Evolutionary conservation across 768 basidiomycete species (phyloP).

Genomic region (Psilocybe sp.): DNA sequence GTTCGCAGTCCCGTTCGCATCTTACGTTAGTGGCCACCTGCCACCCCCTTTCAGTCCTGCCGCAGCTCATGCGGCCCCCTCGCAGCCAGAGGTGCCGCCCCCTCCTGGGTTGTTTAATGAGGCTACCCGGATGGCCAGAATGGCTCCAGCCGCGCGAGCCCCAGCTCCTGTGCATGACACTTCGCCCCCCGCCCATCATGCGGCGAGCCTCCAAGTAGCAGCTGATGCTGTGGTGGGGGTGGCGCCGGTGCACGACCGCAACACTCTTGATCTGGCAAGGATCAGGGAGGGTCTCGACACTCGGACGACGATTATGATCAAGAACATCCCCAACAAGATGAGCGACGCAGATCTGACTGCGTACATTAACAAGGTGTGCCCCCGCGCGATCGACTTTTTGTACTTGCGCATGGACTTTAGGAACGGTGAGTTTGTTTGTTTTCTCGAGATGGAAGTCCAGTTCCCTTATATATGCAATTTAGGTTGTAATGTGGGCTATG

Average conservation of each 20-base stretch:
- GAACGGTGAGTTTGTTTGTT: slow-evolving; percentile 50
- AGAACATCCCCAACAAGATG: slow-evolving; percentile 94
- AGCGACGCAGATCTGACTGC: slow-evolving; percentile 66
- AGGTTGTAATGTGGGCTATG: slow-evolving; percentile 81
- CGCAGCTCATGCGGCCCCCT: too few relatives aligned
- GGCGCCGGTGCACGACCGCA: slow-evolving; percentile 28
- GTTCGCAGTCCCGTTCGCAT: not conserved
- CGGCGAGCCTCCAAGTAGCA: not conserved
- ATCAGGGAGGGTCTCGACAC: slow-evolving; percentile 81
- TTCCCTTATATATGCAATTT: slow-evolving; percentile 7
- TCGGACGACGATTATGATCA: slow-evolving; percentile 85
- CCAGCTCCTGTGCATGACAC: not conserved
- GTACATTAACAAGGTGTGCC: slow-evolving; percentile 70
- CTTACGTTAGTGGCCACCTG: not conserved
- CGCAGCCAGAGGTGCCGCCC: too few relatives aligned
- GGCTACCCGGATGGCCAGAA: too few relatives aligned
- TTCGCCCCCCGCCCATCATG: not conserved
- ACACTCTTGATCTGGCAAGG: slow-evolving; percentile 57
- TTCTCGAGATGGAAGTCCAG: not conserved
- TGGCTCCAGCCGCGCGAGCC: too few relatives aligned
- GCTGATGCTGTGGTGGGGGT: not conserved
- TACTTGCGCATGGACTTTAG: slow-evolving; percentile 86
- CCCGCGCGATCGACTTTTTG: slow-evolving; percentile 80
- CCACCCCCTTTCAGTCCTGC: too few relatives aligned
- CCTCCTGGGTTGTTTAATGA: too few relatives aligned